phyloP scores from a whole-genome alignment of 2,329 filamentous ascomycete species.

The Neonectria coccinea region DNA sequence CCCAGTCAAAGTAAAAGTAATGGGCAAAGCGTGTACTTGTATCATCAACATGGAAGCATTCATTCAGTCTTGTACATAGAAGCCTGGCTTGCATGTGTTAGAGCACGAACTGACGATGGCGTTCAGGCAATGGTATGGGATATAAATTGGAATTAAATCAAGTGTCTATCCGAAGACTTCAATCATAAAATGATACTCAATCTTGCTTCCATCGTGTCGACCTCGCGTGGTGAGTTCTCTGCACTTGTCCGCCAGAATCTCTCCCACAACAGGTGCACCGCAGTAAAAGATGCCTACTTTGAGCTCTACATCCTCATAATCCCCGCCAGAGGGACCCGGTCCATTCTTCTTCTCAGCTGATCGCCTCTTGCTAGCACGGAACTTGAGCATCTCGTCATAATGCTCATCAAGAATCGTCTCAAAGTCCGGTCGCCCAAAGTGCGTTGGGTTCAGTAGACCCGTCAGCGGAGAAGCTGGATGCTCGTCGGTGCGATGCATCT shows the following conservation, averaged over 20 bases:
- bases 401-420: slow-evolving; percentile 64
- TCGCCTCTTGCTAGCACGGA: slow-evolving; percentile 42
- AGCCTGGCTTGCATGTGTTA: not conserved
- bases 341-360: slow-evolving; percentile 8
- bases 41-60: not conserved
- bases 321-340: not conserved
- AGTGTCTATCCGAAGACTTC: slow-evolving; percentile 61
- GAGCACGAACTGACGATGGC: not conserved
- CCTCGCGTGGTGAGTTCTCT: slow-evolving; percentile 62
- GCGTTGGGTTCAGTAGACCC: slow-evolving; percentile 64
- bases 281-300: slow-evolving; percentile 69
- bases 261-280: slow-evolving; percentile 66
- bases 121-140: not conserved
- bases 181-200: slow-evolving; percentile 69
- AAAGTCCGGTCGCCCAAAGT: slow-evolving; percentile 67
- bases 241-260: slow-evolving; percentile 67
- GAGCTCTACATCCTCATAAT: slow-evolving; percentile 49
- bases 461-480: slow-evolving; percentile 66
- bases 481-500: slow-evolving; percentile 64
- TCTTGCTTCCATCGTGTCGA: slow-evolving; percentile 61
- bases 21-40: not conserved
- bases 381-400: slow-evolving; percentile 63
- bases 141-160: not conserved
- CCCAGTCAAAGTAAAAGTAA: not conserved
- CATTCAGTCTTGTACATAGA: not conserved